A percentile compares a stretch with the other conserved stretches of the same genome.
These are phyloP conservation scores for Moesziomyces aphidis DNA, from an alignment of 1,284 basidiomycete species.

Conservation along the genomic window DNA sequence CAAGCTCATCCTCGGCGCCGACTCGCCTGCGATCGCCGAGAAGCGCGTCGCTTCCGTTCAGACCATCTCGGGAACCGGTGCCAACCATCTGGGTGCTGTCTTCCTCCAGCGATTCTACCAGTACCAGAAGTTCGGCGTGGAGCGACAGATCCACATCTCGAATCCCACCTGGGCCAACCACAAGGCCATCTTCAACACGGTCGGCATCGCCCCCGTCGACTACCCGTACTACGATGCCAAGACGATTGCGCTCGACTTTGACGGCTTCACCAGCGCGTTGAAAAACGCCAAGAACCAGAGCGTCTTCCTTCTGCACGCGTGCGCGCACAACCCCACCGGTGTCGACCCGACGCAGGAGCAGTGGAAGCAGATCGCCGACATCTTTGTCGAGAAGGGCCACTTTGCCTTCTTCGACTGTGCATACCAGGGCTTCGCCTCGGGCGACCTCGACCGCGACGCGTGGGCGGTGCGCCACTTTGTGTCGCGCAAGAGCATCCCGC, in stretches of 20 bases:
- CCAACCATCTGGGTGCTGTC: slow-evolving; percentile 88
- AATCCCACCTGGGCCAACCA: slow-evolving; percentile 97
- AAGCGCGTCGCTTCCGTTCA: slow-evolving; percentile 68
- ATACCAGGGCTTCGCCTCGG: slow-evolving; percentile 91
- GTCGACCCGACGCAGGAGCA: slow-evolving; percentile 91
- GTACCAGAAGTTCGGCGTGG: slow-evolving; percentile 65
- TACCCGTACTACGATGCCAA: slow-evolving; percentile 92
- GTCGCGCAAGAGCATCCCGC: slow-evolving; percentile 75
- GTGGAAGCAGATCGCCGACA: slow-evolving; percentile 83
- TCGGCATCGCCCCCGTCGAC: slow-evolving; percentile 80
- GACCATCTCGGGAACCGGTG: slow-evolving; percentile 94
- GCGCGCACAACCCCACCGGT: slow-evolving; percentile 94
- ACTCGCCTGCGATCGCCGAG: slow-evolving; percentile 80
- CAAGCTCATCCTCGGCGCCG: slow-evolving; percentile 81
- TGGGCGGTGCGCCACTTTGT: slow-evolving; percentile 94
- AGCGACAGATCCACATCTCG: slow-evolving; percentile 78
- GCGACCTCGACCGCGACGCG: slow-evolving; percentile 88
- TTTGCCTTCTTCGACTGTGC: slow-evolving; percentile 95
- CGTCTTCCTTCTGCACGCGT: slow-evolving; percentile 89
- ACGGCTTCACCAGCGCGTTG: slow-evolving; percentile 76
- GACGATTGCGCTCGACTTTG: slow-evolving; percentile 87
- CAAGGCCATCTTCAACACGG: slow-evolving; percentile 85
- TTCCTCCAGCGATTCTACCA: slow-evolving; percentile 89
- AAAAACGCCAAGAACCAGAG: slow-evolving; percentile 76
- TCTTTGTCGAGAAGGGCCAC: slow-evolving; percentile 81